Conservation (phyloP, 2,329 filamentous ascomycete genomes). For the Elsinoe fawcettii region DNA sequence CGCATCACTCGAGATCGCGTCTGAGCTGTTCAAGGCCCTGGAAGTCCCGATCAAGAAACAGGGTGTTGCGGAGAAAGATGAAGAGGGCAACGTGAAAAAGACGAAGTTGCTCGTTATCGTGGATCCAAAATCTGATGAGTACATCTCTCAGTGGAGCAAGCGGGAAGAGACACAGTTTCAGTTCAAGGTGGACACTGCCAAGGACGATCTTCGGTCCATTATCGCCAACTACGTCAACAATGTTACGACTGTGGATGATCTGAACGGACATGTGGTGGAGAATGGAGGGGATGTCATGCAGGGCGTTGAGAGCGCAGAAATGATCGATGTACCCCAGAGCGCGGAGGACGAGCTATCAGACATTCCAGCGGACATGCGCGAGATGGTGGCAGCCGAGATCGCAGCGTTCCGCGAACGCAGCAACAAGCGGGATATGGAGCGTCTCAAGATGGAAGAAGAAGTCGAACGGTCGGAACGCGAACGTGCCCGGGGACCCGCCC, state of each 20-base stretch:
- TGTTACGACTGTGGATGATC: constrained; percentile 28
- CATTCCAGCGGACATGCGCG: constrained; percentile 92
- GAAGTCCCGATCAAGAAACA: constrained; percentile 75
- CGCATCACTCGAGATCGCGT: constrained; percentile 75
- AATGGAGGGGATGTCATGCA: constrained; percentile 52
- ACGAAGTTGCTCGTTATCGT: constrained; percentile 40
- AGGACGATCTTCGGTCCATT: constrained; percentile 46
- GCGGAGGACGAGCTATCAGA: constrained; percentile 86
- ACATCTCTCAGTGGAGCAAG: constrained; percentile 71
- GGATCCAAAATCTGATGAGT: constrained; percentile 74
- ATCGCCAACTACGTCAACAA: constrained; percentile 13
- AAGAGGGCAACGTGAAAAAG: constrained; percentile 34
- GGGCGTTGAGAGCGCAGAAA: constrained; percentile 62
- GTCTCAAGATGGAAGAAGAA: constrained; percentile 81
- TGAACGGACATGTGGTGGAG: constrained; percentile 26
- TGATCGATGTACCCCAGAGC: constrained; percentile 75
- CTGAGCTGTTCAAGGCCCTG: constrained; percentile 75
- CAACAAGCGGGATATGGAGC: constrained; percentile 78
- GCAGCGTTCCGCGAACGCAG: constrained; percentile 89
- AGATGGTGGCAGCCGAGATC: constrained; percentile 89
- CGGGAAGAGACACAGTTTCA: constrained; percentile 54
- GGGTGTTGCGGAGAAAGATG: constrained; percentile 34
- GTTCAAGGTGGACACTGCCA: constrained; percentile 62
- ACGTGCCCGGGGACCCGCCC: constrained; percentile 52
- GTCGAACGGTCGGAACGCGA: constrained; percentile 78